These are phyloP conservation scores for Rusavskia elegans DNA, from an alignment of 495 filamentous ascomycete species.

Conservation along the genomic window DNA sequence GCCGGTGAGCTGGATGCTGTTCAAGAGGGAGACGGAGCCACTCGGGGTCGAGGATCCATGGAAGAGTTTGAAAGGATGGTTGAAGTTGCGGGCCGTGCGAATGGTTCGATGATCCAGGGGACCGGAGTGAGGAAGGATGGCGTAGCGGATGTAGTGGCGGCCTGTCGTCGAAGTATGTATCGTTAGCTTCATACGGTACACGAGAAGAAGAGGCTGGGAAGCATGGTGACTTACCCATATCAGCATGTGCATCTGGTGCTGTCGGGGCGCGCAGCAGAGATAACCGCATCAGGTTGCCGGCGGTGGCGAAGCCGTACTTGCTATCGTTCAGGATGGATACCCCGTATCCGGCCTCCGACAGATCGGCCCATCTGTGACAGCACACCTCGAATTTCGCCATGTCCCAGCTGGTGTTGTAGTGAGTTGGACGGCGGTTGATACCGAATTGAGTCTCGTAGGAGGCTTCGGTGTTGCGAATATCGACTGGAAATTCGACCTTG, in stretches of 20 bases:
- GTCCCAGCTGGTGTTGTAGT: constrained; percentile 96
- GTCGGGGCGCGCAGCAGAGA: constrained; percentile 85
- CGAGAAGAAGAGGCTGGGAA: neutral
- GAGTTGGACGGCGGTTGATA: constrained; percentile 72
- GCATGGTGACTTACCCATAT: constrained; percentile 49
- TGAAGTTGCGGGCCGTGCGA: constrained; percentile 77
- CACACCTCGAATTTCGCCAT: constrained; percentile 99
- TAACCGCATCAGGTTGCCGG: constrained; percentile 82
- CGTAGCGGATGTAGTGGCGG: constrained; percentile 74
- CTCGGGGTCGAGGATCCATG: constrained; percentile 16
- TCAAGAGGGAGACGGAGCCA: constrained; percentile 14
- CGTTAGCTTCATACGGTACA: neutral
- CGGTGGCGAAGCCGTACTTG: constrained; percentile 92
- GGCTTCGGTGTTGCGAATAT: constrained; percentile 79
- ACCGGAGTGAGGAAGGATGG: constrained; percentile 74
- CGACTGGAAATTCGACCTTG: constrained; percentile 96
- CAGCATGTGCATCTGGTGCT: constrained; percentile 86
- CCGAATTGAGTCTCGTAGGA: constrained; percentile 95
- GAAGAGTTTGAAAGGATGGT: constrained; percentile 54
- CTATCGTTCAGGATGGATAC: constrained; percentile 89
- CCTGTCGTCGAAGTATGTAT: constrained; percentile 17
- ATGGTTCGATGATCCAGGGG: constrained; percentile 55
- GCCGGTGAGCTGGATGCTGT: constrained; percentile 36
- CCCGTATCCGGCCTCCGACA: constrained; percentile 83
- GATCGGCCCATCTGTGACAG: constrained; percentile 94